phyloP scores from a whole-genome alignment of 1,284 basidiomycete genomes.

The Cryptococcus sp. region DNA sequence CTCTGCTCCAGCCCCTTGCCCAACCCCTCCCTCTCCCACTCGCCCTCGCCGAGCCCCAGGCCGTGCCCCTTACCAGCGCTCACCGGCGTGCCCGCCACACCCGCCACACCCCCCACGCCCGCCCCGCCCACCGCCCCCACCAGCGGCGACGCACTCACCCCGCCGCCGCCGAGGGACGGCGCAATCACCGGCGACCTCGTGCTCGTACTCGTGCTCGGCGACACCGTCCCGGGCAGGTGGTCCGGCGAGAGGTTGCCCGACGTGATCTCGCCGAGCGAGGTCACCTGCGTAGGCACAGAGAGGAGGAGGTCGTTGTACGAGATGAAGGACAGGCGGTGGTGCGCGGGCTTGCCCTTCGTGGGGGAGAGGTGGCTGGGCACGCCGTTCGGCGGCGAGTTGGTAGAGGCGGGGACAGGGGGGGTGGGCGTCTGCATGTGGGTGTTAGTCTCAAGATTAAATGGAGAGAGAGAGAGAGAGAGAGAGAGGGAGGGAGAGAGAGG shows the following conservation, averaged over 20 bases:
- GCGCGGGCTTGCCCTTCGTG: slow-evolving; percentile 14
- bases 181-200: slow-evolving; percentile 53
- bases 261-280: slow-evolving; percentile 68
- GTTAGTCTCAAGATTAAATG: too few relatives aligned
- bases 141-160: neutral
- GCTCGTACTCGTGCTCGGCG: slow-evolving; percentile 32
- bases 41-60: slow-evolving; percentile 18
- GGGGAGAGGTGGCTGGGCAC: slow-evolving; percentile 58
- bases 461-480: too few relatives aligned
- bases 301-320: slow-evolving; percentile 77
- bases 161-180: slow-evolving; percentile 1
- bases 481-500: too few relatives aligned
- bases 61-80: neutral
- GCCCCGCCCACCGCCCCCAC: neutral
- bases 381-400: slow-evolving; percentile 26
- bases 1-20: slow-evolving; percentile 75
- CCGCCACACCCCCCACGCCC: neutral
- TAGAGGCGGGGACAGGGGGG: slow-evolving; percentile 1
- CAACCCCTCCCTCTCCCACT: slow-evolving; percentile 70
- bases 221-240: slow-evolving; percentile 46
- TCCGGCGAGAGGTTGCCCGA: slow-evolving; percentile 51
- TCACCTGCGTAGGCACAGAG: slow-evolving; percentile 66
- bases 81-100: neutral
- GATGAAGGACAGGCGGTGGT: slow-evolving; percentile 71
- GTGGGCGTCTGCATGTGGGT: neutral